Evolutionary conservation across 2,329 filamentous ascomycete genomes (phyloP).

Genomic region (Aspergillus piperis): DNA sequence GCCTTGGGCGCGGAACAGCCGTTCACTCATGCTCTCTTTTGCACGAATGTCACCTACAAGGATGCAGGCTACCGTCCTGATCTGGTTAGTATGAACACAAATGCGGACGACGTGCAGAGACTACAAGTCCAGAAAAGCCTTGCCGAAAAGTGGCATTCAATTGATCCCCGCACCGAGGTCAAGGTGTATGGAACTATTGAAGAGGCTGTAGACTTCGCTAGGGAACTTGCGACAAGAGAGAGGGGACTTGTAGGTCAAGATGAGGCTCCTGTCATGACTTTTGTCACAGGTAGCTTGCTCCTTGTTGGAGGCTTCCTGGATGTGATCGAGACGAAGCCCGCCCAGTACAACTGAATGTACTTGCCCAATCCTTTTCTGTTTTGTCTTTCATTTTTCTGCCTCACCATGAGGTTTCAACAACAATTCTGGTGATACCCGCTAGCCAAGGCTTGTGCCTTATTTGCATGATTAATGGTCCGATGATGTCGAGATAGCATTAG

Average conservation of each 20-base stretch:
- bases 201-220: constrained; percentile 65
- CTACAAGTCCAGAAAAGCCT: constrained; percentile 69
- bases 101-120: constrained; percentile 58
- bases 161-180: constrained; percentile 56
- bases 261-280: constrained; percentile 56
- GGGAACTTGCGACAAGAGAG: constrained; percentile 45
- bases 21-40: constrained; percentile 78
- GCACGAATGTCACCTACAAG: constrained; percentile 71
- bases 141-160: constrained; percentile 60
- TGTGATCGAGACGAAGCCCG: constrained; percentile 60
- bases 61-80: constrained; percentile 64
- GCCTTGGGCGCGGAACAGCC: constrained; percentile 43
- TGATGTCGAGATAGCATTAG: not conserved
- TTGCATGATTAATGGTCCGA: constrained; percentile 15
- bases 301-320: constrained; percentile 77
- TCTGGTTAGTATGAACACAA: constrained; percentile 63
- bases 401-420: constrained; percentile 23
- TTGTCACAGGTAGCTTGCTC: constrained; percentile 84
- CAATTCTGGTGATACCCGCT: constrained; percentile 18
- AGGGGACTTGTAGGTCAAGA: constrained; percentile 29
- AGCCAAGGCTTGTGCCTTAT: constrained; percentile 8
- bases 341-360: constrained; percentile 16
- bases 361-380: not conserved
- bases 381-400: not conserved
- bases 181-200: constrained; percentile 66